Evolutionary conservation across 2,329 filamentous ascomycete genomes (phyloP).

Genomic region (Pseudogymnoascus sp.): DNA sequence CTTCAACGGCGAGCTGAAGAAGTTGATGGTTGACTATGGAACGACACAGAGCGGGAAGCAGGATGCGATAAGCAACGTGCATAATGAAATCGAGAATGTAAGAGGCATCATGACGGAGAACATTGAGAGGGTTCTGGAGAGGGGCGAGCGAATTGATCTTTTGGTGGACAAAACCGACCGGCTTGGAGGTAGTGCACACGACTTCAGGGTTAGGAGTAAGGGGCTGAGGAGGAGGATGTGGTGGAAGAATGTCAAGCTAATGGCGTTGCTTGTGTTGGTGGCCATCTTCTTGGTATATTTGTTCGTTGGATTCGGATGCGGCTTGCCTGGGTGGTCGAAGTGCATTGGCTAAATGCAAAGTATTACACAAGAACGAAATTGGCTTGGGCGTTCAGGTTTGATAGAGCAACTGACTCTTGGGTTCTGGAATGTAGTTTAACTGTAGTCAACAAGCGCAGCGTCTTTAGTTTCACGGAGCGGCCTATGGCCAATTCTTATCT

Average conservation of each 20-base stretch:
- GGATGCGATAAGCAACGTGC: constrained; percentile 76
- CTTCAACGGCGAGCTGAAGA: constrained; percentile 74
- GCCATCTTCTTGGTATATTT: constrained; percentile 64
- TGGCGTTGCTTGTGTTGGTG: constrained; percentile 69
- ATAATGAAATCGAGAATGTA: constrained; percentile 86
- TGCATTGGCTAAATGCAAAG: constrained; percentile 21
- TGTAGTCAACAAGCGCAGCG: not conserved
- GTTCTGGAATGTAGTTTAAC: not conserved
- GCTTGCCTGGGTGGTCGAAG: constrained; percentile 46
- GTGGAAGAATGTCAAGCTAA: constrained; percentile 98
- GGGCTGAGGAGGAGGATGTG: constrained; percentile 91
- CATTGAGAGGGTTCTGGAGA: constrained; percentile 80
- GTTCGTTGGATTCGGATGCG: constrained; percentile 65
- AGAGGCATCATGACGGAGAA: constrained; percentile 92
- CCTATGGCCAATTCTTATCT: too few relatives aligned
- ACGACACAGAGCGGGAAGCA: constrained; percentile 65
- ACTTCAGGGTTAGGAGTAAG: constrained; percentile 81
- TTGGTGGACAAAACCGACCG: constrained; percentile 95
- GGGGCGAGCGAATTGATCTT: constrained; percentile 87
- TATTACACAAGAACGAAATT: not conserved
- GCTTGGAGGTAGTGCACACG: constrained; percentile 75
- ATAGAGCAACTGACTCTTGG: not conserved
- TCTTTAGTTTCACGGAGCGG: not conserved
- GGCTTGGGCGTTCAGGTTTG: constrained; percentile 1
- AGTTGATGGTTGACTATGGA: constrained; percentile 76